Evolutionary conservation across 73 alveolate species (phyloP), one percentile per base, ranked within the genome.

Genomic region (Paramecium pentaurelia): DNA sequence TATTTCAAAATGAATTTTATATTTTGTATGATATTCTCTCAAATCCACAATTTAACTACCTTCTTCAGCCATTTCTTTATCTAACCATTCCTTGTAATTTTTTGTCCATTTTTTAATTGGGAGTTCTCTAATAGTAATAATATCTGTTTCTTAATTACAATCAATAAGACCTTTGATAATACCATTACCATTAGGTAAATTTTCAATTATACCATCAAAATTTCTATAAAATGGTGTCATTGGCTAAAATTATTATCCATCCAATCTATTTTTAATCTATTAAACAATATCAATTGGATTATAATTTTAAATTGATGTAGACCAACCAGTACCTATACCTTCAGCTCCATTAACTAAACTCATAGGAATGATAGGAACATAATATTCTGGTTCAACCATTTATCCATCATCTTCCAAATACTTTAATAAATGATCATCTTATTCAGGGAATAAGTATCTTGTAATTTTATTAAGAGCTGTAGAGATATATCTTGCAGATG

Each of bases 261-360:
- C 93, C 93, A 98, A 93, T 95, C 94, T 97, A 37, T 93, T 92
- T 85, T 94, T 97, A 12, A 97, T 92, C 40, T 96, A 95, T 40
- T 96, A 94, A 11, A 98, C 99, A 34, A 99, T 93, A 42, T 99
- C 99, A 60, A 95, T 95, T 0, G 99, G 99, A 95, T 98, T 96
- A 95, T 96, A 98, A 71, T 96, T 95, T 27, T 99, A 99, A 51
- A 98, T 95, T 71, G 88, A 95, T 14, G 99, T 98, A 22, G 98
- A 88, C 99, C 99, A 99, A 25, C 99, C 99, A 28, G 99, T 99
- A 12, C 99, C 99, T 8, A 99, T 99, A 8, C 99, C 99, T 93
- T 98, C 99, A 44, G 99, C 97, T 34, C 99, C 99, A 94, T 99
- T 99, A 18, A 99, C 99, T 54, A 99, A 94, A 34, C 97, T 89